Conservation (phyloP, 2,329 filamentous ascomycete species). For the Setomelanomma holmii region DNA sequence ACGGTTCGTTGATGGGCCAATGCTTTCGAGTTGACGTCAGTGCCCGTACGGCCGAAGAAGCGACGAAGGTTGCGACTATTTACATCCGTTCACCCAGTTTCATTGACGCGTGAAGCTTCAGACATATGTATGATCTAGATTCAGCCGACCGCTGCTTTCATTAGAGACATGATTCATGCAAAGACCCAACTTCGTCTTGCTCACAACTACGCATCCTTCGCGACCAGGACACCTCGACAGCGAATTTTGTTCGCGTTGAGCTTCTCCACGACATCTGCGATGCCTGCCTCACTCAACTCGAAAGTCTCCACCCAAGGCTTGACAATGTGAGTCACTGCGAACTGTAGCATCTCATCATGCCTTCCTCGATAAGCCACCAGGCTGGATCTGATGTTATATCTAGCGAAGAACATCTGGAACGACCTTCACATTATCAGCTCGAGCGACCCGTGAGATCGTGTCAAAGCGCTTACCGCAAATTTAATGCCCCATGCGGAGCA, state of each 20-base stretch:
- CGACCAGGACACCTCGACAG: conserved; percentile 27
- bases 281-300: conserved; percentile 25
- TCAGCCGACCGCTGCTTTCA: too few relatives aligned
- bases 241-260: conserved; percentile 25
- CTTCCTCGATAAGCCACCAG: conserved; percentile 28
- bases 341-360: conserved; percentile 31
- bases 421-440: conserved; percentile 11
- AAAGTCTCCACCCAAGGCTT: conserved; percentile 30
- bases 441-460: not conserved
- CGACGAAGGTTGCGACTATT: not conserved
- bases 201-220: conserved; percentile 9
- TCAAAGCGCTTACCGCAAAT: conserved; percentile 17
- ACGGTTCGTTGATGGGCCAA: not conserved
- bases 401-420: conserved; percentile 25
- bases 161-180: too few relatives aligned
- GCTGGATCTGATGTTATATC: conserved; percentile 25
- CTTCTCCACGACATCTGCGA: conserved; percentile 23
- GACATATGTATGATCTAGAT: too few relatives aligned
- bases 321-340: conserved; percentile 22
- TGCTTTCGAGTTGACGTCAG: not conserved
- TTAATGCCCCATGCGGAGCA: conserved; percentile 19
- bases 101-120: not conserved
- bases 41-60: not conserved
- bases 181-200: too few relatives aligned
- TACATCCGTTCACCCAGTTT: not conserved